Base-by-base conservation (phyloP, 2,329 filamentous ascomycete genomes). In the Microdochium bolleyi region DNA sequence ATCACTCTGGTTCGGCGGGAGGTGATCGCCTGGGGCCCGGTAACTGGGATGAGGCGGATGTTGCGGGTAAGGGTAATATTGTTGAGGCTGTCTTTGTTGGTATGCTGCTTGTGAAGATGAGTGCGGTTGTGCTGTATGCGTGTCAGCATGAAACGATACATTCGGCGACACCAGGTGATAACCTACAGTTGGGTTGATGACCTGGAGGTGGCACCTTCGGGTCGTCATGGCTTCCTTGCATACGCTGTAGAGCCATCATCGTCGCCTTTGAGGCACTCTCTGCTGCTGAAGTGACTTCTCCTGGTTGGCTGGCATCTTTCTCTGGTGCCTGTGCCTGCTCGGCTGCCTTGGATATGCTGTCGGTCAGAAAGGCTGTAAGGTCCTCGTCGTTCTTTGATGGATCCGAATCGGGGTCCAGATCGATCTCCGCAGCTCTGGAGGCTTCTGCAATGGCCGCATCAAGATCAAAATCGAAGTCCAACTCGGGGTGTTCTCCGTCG, bases 1-100 rank as follows among this genome's bases (percentile, higher is more conserved):
- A 21, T 73, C 76, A 3, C 73, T 75, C 56, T 84, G 80, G 49
- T 81, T 79, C 0, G 80, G 80, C 3, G 80, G 80, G 0, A 83
- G 61, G 7, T 57, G 55, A 22, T 66, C 64, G 24, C 70, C 70
- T 25, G 56, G 41, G 13, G 58, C 49, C 52, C 61, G 58, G 52
- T 63, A 61, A 4, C 57, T 49, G 11, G 62, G 62, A 25, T 62
- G 62, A 37, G 55, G 56, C 48, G 62, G 58, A 50, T 64, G 61
- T 25, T 60, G 61, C 48, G 60, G 58, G 9, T 61, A 57, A 13
- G 53, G 41, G 13, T 51, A 32, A 34, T 51, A 24, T 41, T 44
- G 50, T 46, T 46, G 37, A 16, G 24, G 34, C 41, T 27, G 37
- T 3, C 9, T 34, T 46, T 46, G 37, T 24, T 51, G 22, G 19